These are phyloP conservation scores for Malus hybrid DNA, from an alignment of 331 rosid species.

Conservation along the genomic window DNA sequence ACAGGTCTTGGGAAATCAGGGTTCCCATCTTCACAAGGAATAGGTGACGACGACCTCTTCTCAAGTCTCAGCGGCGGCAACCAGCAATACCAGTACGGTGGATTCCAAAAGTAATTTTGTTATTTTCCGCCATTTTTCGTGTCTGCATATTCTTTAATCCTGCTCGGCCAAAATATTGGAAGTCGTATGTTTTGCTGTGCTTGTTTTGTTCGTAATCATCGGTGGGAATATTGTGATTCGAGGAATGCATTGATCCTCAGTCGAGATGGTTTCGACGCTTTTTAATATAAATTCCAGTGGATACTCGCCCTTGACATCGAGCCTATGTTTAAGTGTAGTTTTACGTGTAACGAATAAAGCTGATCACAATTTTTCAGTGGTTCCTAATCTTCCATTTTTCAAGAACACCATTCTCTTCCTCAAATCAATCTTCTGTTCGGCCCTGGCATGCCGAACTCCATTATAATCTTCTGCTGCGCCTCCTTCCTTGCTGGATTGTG, in stretches of 20 bases:
- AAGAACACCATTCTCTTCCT: no score
- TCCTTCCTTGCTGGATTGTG: no score
- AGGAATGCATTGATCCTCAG: neutral
- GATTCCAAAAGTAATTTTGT: slow-evolving; percentile 64
- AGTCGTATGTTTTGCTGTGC: slow-evolving; percentile 29
- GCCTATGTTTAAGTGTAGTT: no score
- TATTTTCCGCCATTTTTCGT: neutral
- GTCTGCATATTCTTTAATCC: slow-evolving; percentile 26
- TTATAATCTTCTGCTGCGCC: no score
- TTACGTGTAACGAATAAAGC: no score
- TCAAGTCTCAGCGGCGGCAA: slow-evolving; percentile 39
- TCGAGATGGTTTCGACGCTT: neutral
- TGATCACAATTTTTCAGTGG: no score
- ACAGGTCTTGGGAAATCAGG: slow-evolving; percentile 79
- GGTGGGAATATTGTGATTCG: slow-evolving; percentile 10
- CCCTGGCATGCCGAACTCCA: no score
- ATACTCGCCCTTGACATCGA: no score
- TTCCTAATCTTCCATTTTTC: no score
- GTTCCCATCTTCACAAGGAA: slow-evolving; percentile 48
- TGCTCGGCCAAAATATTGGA: slow-evolving; percentile 16
- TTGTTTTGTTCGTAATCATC: slow-evolving; percentile 29
- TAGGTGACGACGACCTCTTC: slow-evolving; percentile 61
- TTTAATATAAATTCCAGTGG: neutral
- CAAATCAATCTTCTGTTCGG: no score
- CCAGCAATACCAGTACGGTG: slow-evolving; percentile 66